Conservation (phyloP, 2,329 filamentous ascomycete genomes). For the Lecanicillium sp. region DNA sequence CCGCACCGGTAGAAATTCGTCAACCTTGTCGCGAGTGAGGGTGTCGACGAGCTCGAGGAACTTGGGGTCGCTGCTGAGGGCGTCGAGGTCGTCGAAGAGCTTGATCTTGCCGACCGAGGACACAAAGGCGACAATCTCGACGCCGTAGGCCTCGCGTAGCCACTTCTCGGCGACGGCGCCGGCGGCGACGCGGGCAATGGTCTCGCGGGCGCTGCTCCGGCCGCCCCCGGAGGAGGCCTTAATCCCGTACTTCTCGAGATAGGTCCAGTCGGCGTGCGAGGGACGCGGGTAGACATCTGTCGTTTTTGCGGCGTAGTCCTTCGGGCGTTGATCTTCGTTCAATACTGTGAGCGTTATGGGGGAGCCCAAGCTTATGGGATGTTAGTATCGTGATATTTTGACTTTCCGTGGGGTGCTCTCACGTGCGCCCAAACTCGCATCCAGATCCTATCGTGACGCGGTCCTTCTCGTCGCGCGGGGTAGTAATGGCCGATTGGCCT, state of each 20-base stretch:
- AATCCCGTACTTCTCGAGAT: constrained; percentile 93
- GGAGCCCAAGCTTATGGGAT: constrained; percentile 57
- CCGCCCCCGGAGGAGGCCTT: constrained; percentile 89
- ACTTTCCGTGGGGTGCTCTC: constrained; percentile 1
- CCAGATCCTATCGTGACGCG: constrained; percentile 87
- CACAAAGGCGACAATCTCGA: constrained; percentile 89
- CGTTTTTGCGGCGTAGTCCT: constrained; percentile 83
- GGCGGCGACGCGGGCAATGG: constrained; percentile 86
- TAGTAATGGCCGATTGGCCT: constrained; percentile 84
- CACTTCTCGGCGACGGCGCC: constrained; percentile 94
- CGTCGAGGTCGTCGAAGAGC: constrained; percentile 30
- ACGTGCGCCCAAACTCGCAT: constrained; percentile 79
- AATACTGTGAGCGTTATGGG: constrained; percentile 82
- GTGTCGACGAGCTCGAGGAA: constrained; percentile 69
- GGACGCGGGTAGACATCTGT: constrained; percentile 91
- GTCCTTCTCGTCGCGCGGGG: constrained; percentile 89
- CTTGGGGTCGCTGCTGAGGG: constrained; percentile 71
- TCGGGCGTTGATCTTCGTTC: constrained; percentile 89
- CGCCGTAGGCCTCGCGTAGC: constrained; percentile 68
- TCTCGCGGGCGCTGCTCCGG: constrained; percentile 87
- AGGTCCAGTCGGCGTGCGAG: constrained; percentile 93
- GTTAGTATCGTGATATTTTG: constrained; percentile 3
- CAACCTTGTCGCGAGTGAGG: constrained; percentile 70
- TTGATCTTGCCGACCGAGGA: constrained; percentile 66
- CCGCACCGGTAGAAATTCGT: constrained; percentile 77